A percentile compares a stretch with the other conserved stretches of the same genome.
These are phyloP conservation scores for Podospora didyma DNA, from an alignment of 495 filamentous ascomycete genomes.

Conservation along the genomic window DNA sequence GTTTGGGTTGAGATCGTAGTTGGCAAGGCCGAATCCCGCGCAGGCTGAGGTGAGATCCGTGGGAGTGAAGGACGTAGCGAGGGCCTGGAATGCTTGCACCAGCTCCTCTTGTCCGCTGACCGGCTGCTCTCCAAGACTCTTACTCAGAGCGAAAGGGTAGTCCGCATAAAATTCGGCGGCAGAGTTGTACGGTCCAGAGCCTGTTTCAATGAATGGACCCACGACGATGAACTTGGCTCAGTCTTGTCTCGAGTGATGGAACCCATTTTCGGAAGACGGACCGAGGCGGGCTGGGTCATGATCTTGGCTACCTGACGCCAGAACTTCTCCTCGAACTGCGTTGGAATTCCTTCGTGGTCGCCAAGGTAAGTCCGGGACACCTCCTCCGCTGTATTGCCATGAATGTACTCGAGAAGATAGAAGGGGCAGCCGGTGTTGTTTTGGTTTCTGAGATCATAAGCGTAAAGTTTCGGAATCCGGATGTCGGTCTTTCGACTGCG, in stretches of 20 bases:
- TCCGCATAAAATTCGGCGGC: background rate
- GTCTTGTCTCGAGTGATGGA: background rate
- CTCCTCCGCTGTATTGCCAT: background rate
- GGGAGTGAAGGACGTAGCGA: background rate
- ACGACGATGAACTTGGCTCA: background rate
- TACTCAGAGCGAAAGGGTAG: background rate
- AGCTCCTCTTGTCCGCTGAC: background rate
- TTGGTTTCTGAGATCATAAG: background rate
- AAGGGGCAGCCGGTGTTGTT: background rate
- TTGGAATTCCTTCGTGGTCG: background rate
- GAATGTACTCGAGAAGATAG: background rate
- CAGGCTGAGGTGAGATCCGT: background rate
- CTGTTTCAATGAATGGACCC: background rate
- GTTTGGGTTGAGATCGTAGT: conserved; percentile 1
- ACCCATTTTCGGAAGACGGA: background rate
- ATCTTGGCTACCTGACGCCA: background rate
- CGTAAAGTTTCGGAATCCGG: background rate
- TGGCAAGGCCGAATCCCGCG: background rate
- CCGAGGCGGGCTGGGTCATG: background rate
- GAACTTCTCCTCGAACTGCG: background rate
- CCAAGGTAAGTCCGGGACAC: background rate
- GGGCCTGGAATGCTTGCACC: background rate
- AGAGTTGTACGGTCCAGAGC: background rate
- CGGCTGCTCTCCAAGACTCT: background rate
- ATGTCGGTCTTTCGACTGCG: background rate